Evolutionary conservation across 2,329 filamentous ascomycete genomes (phyloP).

Genomic region (Mycosphaerella sp.): DNA sequence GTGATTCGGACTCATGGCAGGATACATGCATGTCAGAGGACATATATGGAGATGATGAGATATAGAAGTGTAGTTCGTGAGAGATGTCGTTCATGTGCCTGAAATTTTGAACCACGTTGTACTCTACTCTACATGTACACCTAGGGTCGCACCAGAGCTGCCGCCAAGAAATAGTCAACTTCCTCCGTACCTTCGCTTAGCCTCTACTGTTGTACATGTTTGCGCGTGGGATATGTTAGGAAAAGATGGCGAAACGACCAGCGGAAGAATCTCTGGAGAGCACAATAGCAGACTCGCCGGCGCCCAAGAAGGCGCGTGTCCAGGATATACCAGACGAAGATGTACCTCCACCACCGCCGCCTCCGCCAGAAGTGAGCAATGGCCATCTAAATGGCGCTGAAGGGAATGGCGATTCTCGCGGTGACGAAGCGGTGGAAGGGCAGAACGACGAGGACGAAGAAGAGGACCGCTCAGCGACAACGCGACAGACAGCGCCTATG

Average conservation of each 20-base stretch:
- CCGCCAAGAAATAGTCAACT: no score
- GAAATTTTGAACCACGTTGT: no score
- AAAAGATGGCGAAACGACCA: slow-evolving; percentile 43
- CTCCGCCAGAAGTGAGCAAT: slow-evolving; percentile 21
- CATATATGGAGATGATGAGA: no score
- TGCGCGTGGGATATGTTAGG: no score
- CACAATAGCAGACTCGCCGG: slow-evolving; percentile 40
- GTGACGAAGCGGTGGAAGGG: slow-evolving; percentile 8
- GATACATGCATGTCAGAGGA: no score
- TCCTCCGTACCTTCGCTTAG: no score
- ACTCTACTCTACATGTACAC: no score
- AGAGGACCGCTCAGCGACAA: slow-evolving; percentile 36
- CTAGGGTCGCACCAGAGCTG: no score
- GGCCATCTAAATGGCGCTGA: slow-evolving; percentile 19
- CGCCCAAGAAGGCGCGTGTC: slow-evolving; percentile 44
- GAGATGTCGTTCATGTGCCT: no score
- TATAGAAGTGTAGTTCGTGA: no score
- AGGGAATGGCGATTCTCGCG: slow-evolving; percentile 32
- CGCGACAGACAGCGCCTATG: slow-evolving; percentile 69
- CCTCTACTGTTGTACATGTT: no score
- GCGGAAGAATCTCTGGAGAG: slow-evolving; percentile 44
- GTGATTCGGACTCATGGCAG: no score
- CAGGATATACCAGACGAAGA: slow-evolving; percentile 39
- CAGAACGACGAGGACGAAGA: slow-evolving; percentile 34
- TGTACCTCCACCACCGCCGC: slow-evolving; percentile 26